These are phyloP conservation scores for Amanita rimosa DNA, from an alignment of 768 basidiomycete genomes.

Conservation along the genomic window DNA sequence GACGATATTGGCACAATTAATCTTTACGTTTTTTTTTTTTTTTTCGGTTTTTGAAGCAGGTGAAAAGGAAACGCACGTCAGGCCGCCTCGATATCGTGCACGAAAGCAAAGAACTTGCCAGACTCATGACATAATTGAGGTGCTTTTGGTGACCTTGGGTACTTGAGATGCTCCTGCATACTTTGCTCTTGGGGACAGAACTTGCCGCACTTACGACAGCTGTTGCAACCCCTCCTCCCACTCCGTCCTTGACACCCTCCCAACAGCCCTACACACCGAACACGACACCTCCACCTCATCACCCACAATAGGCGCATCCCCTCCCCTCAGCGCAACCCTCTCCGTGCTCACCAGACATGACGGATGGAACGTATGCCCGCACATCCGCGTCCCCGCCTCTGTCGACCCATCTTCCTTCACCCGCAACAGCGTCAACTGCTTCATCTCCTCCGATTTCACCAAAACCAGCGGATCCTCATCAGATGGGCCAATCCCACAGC, in stretches of 20 bases:
- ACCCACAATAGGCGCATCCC: slow-evolving; percentile 27
- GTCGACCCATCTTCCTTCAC: slow-evolving; percentile 11
- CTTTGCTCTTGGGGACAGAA: background rate
- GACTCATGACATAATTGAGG: no score
- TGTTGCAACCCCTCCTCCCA: slow-evolving; percentile 41
- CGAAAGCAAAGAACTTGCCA: background rate
- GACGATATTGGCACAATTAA: no score
- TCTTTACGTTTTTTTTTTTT: background rate
- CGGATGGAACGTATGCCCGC: slow-evolving; percentile 61
- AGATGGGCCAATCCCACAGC: slow-evolving; percentile 65
- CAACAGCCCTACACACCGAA: slow-evolving; percentile 58
- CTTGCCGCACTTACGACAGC: slow-evolving; percentile 6
- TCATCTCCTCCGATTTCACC: slow-evolving; percentile 16
- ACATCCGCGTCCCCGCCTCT: slow-evolving; percentile 23
- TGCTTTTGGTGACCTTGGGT: no score
- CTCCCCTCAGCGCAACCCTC: slow-evolving; percentile 53
- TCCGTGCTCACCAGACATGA: slow-evolving; percentile 62
- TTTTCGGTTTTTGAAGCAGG: background rate
- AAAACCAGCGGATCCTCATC: slow-evolving; percentile 53
- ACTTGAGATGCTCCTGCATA: no score
- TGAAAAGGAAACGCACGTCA: no score
- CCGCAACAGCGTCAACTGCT: slow-evolving; percentile 27
- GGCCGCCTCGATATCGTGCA: no score
- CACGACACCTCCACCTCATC: slow-evolving; percentile 58
- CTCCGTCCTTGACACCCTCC: slow-evolving; percentile 43